Base-by-base conservation (phyloP, 768 basidiomycete genomes). In the Filobasidium floriforme region DNA sequence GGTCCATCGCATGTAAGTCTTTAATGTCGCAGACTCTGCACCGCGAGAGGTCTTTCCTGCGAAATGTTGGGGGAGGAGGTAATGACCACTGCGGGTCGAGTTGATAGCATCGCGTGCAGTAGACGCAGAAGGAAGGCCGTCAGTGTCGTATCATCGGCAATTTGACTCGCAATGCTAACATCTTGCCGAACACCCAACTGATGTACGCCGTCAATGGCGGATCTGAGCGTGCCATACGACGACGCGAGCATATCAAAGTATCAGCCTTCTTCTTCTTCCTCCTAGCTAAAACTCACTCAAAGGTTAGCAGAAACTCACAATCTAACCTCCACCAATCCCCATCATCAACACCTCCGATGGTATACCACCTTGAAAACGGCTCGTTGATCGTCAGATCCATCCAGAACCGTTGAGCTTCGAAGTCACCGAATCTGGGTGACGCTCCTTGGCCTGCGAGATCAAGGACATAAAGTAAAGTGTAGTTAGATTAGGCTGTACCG, bases 341-440 rank as follows among this genome's bases (percentile, higher is more conserved):
- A 24, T 57, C 54, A 3, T 24, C 54, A 15, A 57, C 54, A 5
- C 54, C 54, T 73, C 94, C 89, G 76, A 92, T 89, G 1, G 80
- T 86, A 77, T 97, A 97, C 93, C 93, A 97, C 15, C 79, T 80
- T 44, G 65, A 49, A 12, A 59, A 49, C 22, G 85, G 72, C 0
- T 91, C 80, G 73, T 92, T 88, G 28, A 86, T 77, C 1, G 89
- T 90, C 44, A 94, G 75, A 72, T 93, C 92, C 89, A 94, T 90
- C 92, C 92, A 94, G 78, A 93, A 92, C 62, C 92, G 82, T 73
- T 93, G 92, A 0, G 92, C 92, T 76, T 94, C 92, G 71, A 89
- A 94, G 79, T 94, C 92, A 2, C 92, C 92, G 69, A 83, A 90
- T 86, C 92, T 87, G 0, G 90, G 90, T 0, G 91, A 88, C 1